Base-by-base conservation (phyloP, 257 asterid genomes). In the Solanum pimpinellifolium region DNA sequence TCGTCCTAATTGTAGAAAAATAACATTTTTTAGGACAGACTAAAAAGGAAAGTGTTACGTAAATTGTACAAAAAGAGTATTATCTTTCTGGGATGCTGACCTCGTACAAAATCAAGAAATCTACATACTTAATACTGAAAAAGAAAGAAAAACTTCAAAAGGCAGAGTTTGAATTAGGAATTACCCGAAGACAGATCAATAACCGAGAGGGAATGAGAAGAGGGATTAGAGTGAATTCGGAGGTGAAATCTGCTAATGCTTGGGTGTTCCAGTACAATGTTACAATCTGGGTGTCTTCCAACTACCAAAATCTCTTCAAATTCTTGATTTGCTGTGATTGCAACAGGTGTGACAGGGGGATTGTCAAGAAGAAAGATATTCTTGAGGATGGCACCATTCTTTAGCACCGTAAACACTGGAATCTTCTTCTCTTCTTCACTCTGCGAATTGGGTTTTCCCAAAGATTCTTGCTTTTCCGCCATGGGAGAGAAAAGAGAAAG, bases 191-290 rank as follows among this genome's bases (percentile, higher is more conserved):
- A 91, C 76, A 95, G 88, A 90, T 95, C 99, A 11, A 93, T 81
- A 87, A 95, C 92, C 44, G 76, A 91, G 81, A 96, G 94, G 47
- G 92, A 91, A 4, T 91, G 93, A 85, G 91, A 89, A 23, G 92
- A 90, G 75, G 95, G 95, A 15, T 88, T 85, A 25, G 97, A 92
- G 89, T 93, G 93, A 88, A 94, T 91, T 33, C 94, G 95, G 90
- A 96, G 98, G 88, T 96, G 98, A 83, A 94, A 95, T 96, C 99
- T 90, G 92, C 98, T 96, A 90, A 96, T 93, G 86, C 98, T 96
- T 46, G 99, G 99, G 85, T 96, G 98, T 92, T 94, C 98, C 95
- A 96, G 69, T 65, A 90, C 92, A 47, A 96, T 95, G 47, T 92
- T 90, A 66, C 99, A 96, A 89, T 95, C 98, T 0, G 98, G 98